Evolutionary conservation across 441 rosid genomes (phyloP), one percentile per base, ranked within the genome.

Genomic region (Brassica hybrid): DNA sequence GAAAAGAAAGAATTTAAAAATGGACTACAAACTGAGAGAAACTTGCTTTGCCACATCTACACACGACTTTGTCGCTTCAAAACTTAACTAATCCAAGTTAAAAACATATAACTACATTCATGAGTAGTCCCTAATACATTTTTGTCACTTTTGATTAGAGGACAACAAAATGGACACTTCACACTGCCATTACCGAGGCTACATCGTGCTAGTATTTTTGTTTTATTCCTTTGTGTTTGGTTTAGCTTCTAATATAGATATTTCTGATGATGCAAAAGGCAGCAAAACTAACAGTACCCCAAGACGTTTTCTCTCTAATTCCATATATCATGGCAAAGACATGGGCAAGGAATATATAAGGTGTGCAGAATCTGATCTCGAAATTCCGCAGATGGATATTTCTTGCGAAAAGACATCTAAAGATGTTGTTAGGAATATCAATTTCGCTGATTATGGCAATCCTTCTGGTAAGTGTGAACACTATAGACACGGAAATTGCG

Each of bases 381-480:
- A 38, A 38, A 2, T 38, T 38, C 43, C 43, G 3, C 12, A 8
- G 3, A 38, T 38, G 43, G 0, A 9, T 38, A 38, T 38, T 38
- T 34, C 63, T 48, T 73, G 77, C 69, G 10, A 43, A 8, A 45
- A 16, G 2, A 45, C 14, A 56, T 21, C 52, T 52, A 19, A 27
- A 65, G 25, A 23, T 66, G 57, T 74, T 57, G 38, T 74, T 17
- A 58, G 65, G 12, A 66, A 66, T 58, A 56, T 66, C 30, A 7
- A 38, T 58, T 74, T 74, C 45, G 66, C 78, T 41, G 78, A 56
- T 2, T 74, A 74, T 74, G 78, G 78, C 18, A 67, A 67, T 41
- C 79, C 78, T 59, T 45, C 50, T 18, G 78, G 78, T 59, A 48
- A 48, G 56, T 75, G 78, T 45, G 73, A 48, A 58, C 17, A 59